These are phyloP conservation scores for Russula foetens DNA, from an alignment of 768 basidiomycete species.

Conservation along the genomic window DNA sequence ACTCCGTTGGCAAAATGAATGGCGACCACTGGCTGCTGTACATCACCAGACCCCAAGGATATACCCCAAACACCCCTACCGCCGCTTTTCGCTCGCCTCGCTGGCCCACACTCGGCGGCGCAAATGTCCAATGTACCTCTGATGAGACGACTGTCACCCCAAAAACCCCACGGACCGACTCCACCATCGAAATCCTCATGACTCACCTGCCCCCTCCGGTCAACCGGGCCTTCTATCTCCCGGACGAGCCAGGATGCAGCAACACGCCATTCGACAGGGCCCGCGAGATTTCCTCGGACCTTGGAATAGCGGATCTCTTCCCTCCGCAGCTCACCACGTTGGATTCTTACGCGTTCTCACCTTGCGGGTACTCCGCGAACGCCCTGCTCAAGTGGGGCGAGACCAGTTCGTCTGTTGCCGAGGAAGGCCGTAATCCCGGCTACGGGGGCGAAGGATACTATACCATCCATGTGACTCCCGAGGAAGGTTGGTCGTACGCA, in stretches of 20 bases:
- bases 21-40: slow-evolving; percentile 99
- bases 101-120: neutral
- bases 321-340: slow-evolving; percentile 69
- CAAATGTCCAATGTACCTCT: slow-evolving; percentile 8
- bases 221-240: slow-evolving; percentile 69
- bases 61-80: slow-evolving; percentile 17
- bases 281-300: slow-evolving; percentile 50
- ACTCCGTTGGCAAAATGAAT: slow-evolving; percentile 96
- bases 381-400: slow-evolving; percentile 68
- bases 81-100: slow-evolving; percentile 18
- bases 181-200: slow-evolving; percentile 98
- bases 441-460: slow-evolving; percentile 79
- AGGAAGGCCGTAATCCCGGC: slow-evolving; percentile 22
- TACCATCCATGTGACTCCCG: slow-evolving; percentile 97
- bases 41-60: slow-evolving; percentile 56
- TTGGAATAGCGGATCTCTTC: slow-evolving; percentile 81
- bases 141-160: slow-evolving; percentile 15
- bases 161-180: slow-evolving; percentile 46
- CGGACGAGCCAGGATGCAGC: slow-evolving; percentile 20
- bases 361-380: slow-evolving; percentile 95
- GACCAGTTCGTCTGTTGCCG: slow-evolving; percentile 22
- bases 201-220: slow-evolving; percentile 71
- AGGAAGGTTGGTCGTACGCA: slow-evolving; percentile 97
- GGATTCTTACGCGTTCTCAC: slow-evolving; percentile 89
- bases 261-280: slow-evolving; percentile 43